A percentile compares a stretch with the other conserved stretches of the same genome.
Evolutionary conservation across 192 early-diverging fungal genomes (phyloP).

Genomic region (Umbelopsis isabellina): DNA sequence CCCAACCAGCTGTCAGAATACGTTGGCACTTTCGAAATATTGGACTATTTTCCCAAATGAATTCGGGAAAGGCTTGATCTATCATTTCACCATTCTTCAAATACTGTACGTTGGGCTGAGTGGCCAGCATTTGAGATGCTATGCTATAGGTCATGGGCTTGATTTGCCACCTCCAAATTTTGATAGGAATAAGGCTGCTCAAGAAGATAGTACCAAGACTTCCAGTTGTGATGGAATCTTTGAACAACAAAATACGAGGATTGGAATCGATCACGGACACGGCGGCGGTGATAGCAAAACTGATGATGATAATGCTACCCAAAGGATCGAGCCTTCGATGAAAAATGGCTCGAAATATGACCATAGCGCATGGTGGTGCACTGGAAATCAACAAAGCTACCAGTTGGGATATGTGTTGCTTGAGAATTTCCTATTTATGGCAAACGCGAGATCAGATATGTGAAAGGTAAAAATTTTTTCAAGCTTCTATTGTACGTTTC

Average conservation of each 20-base stretch:
- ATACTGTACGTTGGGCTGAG: slow-evolving; percentile 20
- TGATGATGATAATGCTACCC: slow-evolving; percentile 35
- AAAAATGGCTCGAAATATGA: slow-evolving; percentile 20
- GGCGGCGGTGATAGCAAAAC: slow-evolving; percentile 34
- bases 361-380: slow-evolving; percentile 33
- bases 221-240: slow-evolving; percentile 43
- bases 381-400: slow-evolving; percentile 42
- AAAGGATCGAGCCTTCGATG: slow-evolving; percentile 27
- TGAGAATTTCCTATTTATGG: slow-evolving; percentile 20
- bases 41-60: slow-evolving; percentile 34
- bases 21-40: slow-evolving; percentile 28
- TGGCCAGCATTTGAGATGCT: slow-evolving; percentile 37
- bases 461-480: no score
- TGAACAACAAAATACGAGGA: slow-evolving; percentile 40
- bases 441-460: not conserved
- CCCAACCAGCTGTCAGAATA: slow-evolving; percentile 39
- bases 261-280: slow-evolving; percentile 33
- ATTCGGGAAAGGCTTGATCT: slow-evolving; percentile 28
- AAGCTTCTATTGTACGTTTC: no score
- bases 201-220: slow-evolving; percentile 42
- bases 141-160: slow-evolving; percentile 37
- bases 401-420: slow-evolving; percentile 22
- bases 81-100: slow-evolving; percentile 30
- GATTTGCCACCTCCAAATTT: slow-evolving; percentile 26
- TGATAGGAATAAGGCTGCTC: slow-evolving; percentile 41